phyloP scores from a whole-genome alignment of 73 alveolate genomes.

The Diophrys appendiculata region DNA sequence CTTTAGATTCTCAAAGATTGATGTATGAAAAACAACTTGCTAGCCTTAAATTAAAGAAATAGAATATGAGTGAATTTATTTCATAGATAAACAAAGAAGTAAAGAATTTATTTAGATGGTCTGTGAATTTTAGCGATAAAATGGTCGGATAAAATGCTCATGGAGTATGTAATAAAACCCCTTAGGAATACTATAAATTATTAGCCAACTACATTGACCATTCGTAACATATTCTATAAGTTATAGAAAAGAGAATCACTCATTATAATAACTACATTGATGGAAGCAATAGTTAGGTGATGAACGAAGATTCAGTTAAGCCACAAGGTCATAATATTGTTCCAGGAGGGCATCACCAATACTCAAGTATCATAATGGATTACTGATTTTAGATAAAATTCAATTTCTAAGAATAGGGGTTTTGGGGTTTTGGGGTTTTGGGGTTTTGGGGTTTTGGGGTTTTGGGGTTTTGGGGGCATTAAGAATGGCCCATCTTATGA shows the following conservation, averaged over 20 bases:
- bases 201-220: background rate
- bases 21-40: background rate
- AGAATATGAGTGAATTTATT: background rate
- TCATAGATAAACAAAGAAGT: background rate
- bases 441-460: too few species aligned
- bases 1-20: background rate
- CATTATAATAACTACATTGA: background rate
- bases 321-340: background rate
- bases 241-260: background rate
- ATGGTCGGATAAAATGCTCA: too few species aligned
- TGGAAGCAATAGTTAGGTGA: too few species aligned
- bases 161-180: background rate
- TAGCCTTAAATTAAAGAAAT: background rate
- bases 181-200: background rate
- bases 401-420: too few species aligned
- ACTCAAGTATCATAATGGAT: background rate
- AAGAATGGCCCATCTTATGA: too few species aligned
- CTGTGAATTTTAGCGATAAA: background rate
- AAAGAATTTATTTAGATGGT: background rate
- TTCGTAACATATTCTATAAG: background rate
- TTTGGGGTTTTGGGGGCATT: too few species aligned
- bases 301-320: too few species aligned
- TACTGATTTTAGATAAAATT: too few species aligned
- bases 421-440: too few species aligned
- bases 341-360: background rate